Percentiles rank a stretch among this genome's conserved stretches.
Conservation (phyloP, 352 stramenopile species). For the Aphanomyces stellatus region DNA sequence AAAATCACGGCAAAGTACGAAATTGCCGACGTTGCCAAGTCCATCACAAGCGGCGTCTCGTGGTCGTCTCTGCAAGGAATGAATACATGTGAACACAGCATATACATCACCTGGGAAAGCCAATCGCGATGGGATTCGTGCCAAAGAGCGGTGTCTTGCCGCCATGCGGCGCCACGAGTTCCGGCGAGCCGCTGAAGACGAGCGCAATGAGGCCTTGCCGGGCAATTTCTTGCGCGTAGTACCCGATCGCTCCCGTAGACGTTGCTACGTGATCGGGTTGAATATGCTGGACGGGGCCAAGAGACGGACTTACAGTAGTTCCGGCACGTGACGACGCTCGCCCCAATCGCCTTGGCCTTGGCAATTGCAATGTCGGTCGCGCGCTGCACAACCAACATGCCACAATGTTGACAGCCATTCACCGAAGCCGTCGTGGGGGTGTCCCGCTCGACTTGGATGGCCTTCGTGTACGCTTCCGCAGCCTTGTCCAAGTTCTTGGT, state of each 20-base stretch:
- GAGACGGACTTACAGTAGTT: slow-evolving; percentile 1
- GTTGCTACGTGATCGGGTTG: background rate
- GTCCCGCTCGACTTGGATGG: background rate
- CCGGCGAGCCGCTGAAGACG: slow-evolving; percentile 9
- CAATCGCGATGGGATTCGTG: slow-evolving; percentile 6
- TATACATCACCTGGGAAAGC: slow-evolving; percentile 1
- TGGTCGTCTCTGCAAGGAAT: background rate
- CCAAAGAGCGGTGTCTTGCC: slow-evolving; percentile 13
- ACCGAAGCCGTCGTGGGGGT: background rate
- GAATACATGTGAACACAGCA: background rate
- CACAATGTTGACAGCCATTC: slow-evolving; percentile 9
- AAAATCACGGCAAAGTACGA: slow-evolving; percentile 14
- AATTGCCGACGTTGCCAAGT: slow-evolving; percentile 11
- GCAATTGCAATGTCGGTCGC: slow-evolving; percentile 8
- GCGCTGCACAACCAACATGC: slow-evolving; percentile 10
- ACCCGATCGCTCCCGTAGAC: slow-evolving; percentile 10
- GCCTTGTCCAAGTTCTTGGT: slow-evolving; percentile 6
- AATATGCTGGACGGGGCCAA: background rate
- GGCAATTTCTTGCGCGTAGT: slow-evolving; percentile 13
- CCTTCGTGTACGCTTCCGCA: background rate
- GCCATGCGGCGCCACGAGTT: slow-evolving; percentile 7
- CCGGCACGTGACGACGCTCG: slow-evolving; percentile 8
- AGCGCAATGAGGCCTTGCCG: slow-evolving; percentile 1
- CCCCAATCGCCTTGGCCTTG: background rate
- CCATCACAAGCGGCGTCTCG: slow-evolving; percentile 3